Base-by-base conservation (phyloP, 306 rosid genomes). In the Phaseolus lunatus region DNA sequence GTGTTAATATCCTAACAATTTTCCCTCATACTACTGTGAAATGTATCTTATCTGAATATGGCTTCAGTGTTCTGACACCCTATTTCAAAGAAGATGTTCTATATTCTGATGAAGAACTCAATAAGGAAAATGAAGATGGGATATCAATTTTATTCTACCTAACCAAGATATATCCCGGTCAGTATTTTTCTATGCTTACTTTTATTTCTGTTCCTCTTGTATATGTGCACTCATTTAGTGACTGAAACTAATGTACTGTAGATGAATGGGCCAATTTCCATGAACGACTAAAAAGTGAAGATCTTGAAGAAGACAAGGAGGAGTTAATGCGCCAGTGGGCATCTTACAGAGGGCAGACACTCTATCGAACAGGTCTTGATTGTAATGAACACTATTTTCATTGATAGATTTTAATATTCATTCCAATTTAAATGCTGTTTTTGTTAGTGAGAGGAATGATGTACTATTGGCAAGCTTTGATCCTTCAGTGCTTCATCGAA, bases 311-410 rank as follows among this genome's bases (percentile, higher is more conserved):
- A 43, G 81, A 89, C 4, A 77, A 15, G 80, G 76, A 23, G 22
- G 97, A 92, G 58, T 59, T 27, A 11, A 78, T 1, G 66, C 90
- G 97, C 54, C 86, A 77, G 54, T 95, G 99, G 99, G 99, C 91
- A 72, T 95, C 99, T 83, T 92, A 80, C 83, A 91, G 99, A 77
- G 99, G 94, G 70, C 99, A 95, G 84, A 92, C 99, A 78, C 97
- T 95, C 68, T 89, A 82, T 85, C 90, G 97, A 80, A 95, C 99
- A 89, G 98, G 98, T 91, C 47, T 75, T 83, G 78, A 84, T 84
- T 57, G 45, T 73, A 26, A 19, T 57, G 39, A 67, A 57, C 57
- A 47, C 16, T 65, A 23, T 12, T 72, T 23, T 44, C 70, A 41
- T 31, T 80, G 10, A 18, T 52, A 67, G 50, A 68, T 71, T 56